A percentile compares a stretch with the other conserved stretches of the same genome.
These are phyloP conservation scores for Cryomyces antarcticus DNA, from an alignment of 495 filamentous ascomycete species.

Conservation along the genomic window DNA sequence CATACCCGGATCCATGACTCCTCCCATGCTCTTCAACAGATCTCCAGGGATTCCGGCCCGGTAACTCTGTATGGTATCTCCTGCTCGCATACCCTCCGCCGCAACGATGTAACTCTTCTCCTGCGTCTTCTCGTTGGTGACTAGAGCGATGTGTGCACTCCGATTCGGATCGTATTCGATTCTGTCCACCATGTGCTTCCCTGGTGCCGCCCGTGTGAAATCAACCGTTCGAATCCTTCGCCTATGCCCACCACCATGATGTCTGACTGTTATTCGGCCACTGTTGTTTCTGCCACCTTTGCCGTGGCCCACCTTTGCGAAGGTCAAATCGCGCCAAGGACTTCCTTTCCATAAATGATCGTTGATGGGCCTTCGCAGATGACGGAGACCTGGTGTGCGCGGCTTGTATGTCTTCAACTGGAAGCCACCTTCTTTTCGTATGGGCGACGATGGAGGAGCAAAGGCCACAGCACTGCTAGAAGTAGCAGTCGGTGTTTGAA, in stretches of 20 bases:
- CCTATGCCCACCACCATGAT: slow-evolving; percentile 80
- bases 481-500: slow-evolving; percentile 1
- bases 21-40: slow-evolving; percentile 75
- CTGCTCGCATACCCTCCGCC: slow-evolving; percentile 77
- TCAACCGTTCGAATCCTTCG: slow-evolving; percentile 79
- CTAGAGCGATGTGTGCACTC: slow-evolving; percentile 76
- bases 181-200: slow-evolving; percentile 69
- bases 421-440: slow-evolving; percentile 20
- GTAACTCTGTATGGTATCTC: slow-evolving; percentile 81
- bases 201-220: slow-evolving; percentile 53
- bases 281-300: slow-evolving; percentile 85
- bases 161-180: slow-evolving; percentile 93
- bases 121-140: slow-evolving; percentile 47
- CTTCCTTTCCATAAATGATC: slow-evolving; percentile 92
- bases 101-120: slow-evolving; percentile 77
- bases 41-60: slow-evolving; percentile 69
- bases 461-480: slow-evolving; percentile 15
- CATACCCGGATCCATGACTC: slow-evolving; percentile 78
- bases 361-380: slow-evolving; percentile 78
- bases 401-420: slow-evolving; percentile 75
- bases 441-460: slow-evolving; percentile 7
- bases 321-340: slow-evolving; percentile 63
- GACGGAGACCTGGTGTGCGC: slow-evolving; percentile 80
- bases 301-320: slow-evolving; percentile 70
- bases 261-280: slow-evolving; percentile 67